phyloP scores from a whole-genome alignment of 2,329 filamentous ascomycete genomes.

The Pseudopyricularia javanii region DNA sequence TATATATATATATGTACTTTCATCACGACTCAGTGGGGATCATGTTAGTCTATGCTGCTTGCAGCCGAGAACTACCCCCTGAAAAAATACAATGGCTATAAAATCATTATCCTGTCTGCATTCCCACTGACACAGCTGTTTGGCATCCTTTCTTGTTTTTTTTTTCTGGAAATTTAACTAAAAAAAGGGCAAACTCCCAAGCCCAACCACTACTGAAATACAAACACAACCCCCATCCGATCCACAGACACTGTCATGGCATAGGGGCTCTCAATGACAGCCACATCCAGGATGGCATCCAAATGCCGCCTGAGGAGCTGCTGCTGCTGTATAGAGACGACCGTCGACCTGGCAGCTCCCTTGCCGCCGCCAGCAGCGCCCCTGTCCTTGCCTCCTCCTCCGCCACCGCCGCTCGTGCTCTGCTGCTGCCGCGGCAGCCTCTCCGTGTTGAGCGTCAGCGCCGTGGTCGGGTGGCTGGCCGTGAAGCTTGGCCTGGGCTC shows the following conservation, averaged over 20 bases:
- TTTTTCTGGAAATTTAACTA: too few relatives aligned
- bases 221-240: slow-evolving; percentile 77
- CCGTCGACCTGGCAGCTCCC: slow-evolving; percentile 59
- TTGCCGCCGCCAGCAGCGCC: slow-evolving; percentile 13
- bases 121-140: not conserved
- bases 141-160: too few relatives aligned
- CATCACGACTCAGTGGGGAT: too few relatives aligned
- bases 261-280: slow-evolving; percentile 79
- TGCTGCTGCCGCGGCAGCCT: slow-evolving; percentile 27
- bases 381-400: slow-evolving; percentile 7
- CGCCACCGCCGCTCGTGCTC: slow-evolving; percentile 14
- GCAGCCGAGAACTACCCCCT: too few relatives aligned
- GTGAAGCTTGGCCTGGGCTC: slow-evolving; percentile 65
- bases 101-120: not conserved
- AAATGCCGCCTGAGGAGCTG: slow-evolving; percentile 75
- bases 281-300: slow-evolving; percentile 78
- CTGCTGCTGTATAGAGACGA: slow-evolving; percentile 82
- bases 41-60: too few relatives aligned
- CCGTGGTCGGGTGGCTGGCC: slow-evolving; percentile 47
- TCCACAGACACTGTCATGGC: slow-evolving; percentile 89
- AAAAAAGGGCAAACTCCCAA: not conserved
- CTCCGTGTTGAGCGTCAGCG: slow-evolving; percentile 56
- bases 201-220: slow-evolving; percentile 45
- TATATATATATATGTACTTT: too few relatives aligned
- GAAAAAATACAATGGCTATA: not conserved